Evolutionary conservation across 2,329 filamentous ascomycete genomes (phyloP).

Genomic region (Aspergillus terreus): DNA sequence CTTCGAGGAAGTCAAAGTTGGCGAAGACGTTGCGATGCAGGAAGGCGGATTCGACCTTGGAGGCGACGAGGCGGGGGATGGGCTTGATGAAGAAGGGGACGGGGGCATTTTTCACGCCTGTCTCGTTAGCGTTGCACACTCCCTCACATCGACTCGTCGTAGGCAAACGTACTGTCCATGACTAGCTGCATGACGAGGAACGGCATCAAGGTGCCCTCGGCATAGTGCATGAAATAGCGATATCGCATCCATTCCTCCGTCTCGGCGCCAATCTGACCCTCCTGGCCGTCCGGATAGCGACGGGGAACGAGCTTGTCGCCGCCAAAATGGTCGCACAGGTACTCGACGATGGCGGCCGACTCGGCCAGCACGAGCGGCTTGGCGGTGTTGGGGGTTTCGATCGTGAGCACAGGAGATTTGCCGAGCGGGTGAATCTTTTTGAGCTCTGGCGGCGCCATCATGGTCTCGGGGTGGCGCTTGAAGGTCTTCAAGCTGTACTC

Average conservation of each 20-base stretch:
- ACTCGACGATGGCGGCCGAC: slow-evolving; percentile 76
- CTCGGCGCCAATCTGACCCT: slow-evolving; percentile 55
- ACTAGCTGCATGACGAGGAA: slow-evolving; percentile 64
- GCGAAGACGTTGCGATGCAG: slow-evolving; percentile 38
- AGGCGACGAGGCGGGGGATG: slow-evolving; percentile 55
- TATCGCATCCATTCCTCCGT: slow-evolving; percentile 59
- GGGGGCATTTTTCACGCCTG: slow-evolving; percentile 48
- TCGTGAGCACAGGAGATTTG: slow-evolving; percentile 75
- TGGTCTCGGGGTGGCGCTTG: slow-evolving; percentile 59
- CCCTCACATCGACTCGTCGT: neutral
- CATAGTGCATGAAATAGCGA: slow-evolving; percentile 74
- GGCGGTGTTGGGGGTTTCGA: slow-evolving; percentile 48
- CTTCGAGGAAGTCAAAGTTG: slow-evolving; percentile 44
- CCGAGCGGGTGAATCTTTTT: slow-evolving; percentile 78
- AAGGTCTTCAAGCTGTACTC: slow-evolving; percentile 77
- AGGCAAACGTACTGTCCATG: slow-evolving; percentile 47
- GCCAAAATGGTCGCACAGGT: slow-evolving; percentile 68
- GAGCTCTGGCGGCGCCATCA: slow-evolving; percentile 71
- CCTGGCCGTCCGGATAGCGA: slow-evolving; percentile 49
- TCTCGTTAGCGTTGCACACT: neutral
- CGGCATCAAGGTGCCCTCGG: slow-evolving; percentile 79
- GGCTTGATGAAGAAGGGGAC: slow-evolving; percentile 68
- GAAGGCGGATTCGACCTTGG: slow-evolving; percentile 38
- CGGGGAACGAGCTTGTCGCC: slow-evolving; percentile 46
- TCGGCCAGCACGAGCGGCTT: slow-evolving; percentile 69